Base-by-base conservation (phyloP, 108 stramenopile genomes). In the Nitzschia palea region DNA sequence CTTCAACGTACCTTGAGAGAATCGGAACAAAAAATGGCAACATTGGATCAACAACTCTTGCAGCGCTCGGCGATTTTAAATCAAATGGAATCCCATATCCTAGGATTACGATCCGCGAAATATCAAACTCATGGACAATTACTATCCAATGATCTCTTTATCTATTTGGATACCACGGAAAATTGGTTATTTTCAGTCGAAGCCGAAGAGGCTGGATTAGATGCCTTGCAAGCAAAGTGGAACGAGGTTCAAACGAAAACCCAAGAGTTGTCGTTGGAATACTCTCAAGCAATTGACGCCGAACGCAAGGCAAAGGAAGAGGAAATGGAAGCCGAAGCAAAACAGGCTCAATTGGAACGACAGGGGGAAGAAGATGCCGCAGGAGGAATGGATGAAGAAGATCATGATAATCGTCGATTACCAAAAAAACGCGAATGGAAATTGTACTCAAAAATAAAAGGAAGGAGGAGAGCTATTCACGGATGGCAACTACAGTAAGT, bases 371-470 rank as follows among this genome's bases (percentile, higher is more conserved):
- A 32, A 20, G 25, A 36, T 33, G 71, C 53, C n/a, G 80, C 65
- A n/a, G n/a, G n/a, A n/a, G n/a, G n/a, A n/a, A n/a, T n/a, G n/a
- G 72, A 70, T 28, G 72, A 74, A 44, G 81, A 74, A 28, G 83
- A 84, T 53, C 83, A 84, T 37, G 83, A 84, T 57, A 84, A 76
- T 23, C 76, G 83, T 2, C 63, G 73, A 14, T 62, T 84, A 0
- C 83, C 83, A 0, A 75, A 74, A 3, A 80, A 80, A 65, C 71
- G 83, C 71, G 83, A 9, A 84, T 84, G 83, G 79, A 84, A 45
- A 84, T 84, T 58, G 79, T 84, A 25, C 51, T 80, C 76, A 84
- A 84, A 42, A 84, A 84, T 31, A 84, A 84, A 52, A 65, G 1
- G 83, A 84, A 59, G 83, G 78, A 22, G 79, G 76, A 40, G 82